phyloP scores from a whole-genome alignment of 306 rosid species.

The Prunus kanzakura region DNA sequence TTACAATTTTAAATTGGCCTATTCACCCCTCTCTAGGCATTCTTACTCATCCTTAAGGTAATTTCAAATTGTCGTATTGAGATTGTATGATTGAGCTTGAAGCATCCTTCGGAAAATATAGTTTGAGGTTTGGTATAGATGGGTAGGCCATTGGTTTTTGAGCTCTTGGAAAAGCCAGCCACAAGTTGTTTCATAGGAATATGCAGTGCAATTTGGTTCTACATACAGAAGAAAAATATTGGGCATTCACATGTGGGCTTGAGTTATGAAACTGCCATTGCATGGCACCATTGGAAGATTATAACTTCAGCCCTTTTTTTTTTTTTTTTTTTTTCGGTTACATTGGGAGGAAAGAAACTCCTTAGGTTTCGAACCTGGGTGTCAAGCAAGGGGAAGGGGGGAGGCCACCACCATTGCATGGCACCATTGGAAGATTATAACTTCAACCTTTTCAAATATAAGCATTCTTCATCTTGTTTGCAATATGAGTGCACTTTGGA shows the following conservation, averaged over 20 bases:
- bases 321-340: too few relatives aligned
- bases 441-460: conserved; percentile 84
- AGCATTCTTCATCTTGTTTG: conserved; percentile 90
- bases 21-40: too few relatives aligned
- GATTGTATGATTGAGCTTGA: too few relatives aligned
- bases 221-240: conserved; percentile 80
- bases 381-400: too few relatives aligned
- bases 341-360: too few relatives aligned
- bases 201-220: conserved; percentile 87
- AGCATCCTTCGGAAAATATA: too few relatives aligned
- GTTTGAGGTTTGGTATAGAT: conserved; percentile 15
- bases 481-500: conserved; percentile 98
- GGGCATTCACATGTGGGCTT: conserved; percentile 95
- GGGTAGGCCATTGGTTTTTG: conserved; percentile 88
- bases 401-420: conserved; percentile 88
- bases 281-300: conserved; percentile 91
- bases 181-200: conserved; percentile 79
- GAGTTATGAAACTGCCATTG: conserved; percentile 86
- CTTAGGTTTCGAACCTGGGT: too few relatives aligned
- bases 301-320: too few relatives aligned
- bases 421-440: conserved; percentile 89
- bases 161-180: conserved; percentile 78
- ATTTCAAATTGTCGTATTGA: too few relatives aligned
- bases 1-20: too few relatives aligned
- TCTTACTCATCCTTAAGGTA: too few relatives aligned